Evolutionary conservation across 352 stramenopile genomes (phyloP), one percentile per base, ranked within the genome.

Genomic region (Pythium scleroteichum): DNA sequence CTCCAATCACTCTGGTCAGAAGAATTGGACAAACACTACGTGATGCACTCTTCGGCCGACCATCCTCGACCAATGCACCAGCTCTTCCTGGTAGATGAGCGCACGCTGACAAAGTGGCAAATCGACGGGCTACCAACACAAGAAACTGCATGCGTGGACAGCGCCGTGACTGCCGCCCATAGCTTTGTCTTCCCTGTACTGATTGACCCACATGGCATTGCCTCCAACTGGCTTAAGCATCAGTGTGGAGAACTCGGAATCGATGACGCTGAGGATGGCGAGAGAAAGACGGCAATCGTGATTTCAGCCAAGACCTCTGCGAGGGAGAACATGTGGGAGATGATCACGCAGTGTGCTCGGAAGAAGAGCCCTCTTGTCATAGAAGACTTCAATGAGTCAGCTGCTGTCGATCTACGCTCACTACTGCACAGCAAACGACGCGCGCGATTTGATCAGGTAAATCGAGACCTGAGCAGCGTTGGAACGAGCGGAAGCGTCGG

Each of bases 151-250:
- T 53, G 67, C 6, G 13, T 79, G 1, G 79, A 90, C 32, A 92
- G 73, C 42, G 73, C 68, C 2, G 70, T 88, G 0, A 73, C 84
- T 2, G 40, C 60, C 0, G 56, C 77, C 0, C 56, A 72, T 6
- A 78, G 68, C 44, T 88, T 81, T 48, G 66, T 68, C 6, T 67
- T 78, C 4, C 82, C 84, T 4, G 32, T 90, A 0, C 14, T 94
- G 1, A 70, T 94, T 19, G 82, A 94, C 53, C 82, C 82, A 7
- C 65, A 81, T n/a, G 57, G 67, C 6, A 64, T 91, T 23, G 80
- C 77, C 14, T 69, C 49, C 2, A 59, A 75, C 1, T 92, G 84
- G 84, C 41, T 94, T 9, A 76, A 64, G 42, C 67, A 68, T 29
- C 69, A 80, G 4, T 59, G 83, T 3, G 41, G 14, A 27, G 38